phyloP scores from a whole-genome alignment of 2,329 filamentous ascomycete species.

The Fusarium nurragi region DNA sequence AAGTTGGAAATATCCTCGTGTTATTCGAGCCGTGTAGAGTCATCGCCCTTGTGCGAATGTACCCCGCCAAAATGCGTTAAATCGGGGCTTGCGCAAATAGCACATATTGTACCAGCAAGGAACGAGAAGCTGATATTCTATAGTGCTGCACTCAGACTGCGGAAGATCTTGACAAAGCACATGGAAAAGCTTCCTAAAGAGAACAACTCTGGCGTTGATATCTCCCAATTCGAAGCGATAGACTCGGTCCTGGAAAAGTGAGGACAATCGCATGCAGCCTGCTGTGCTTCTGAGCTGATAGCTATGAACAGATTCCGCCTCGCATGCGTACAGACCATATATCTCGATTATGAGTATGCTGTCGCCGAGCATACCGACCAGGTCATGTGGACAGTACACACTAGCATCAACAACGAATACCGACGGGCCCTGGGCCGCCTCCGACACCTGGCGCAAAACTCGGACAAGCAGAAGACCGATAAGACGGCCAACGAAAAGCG shows the following conservation, averaged over 20 bases:
- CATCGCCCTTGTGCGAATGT: constrained; percentile 1
- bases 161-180: constrained; percentile 55
- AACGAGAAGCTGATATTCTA: constrained; percentile 31
- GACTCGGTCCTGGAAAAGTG: constrained; percentile 57
- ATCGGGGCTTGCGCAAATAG: constrained; percentile 18
- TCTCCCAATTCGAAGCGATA: constrained; percentile 56
- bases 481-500: constrained; percentile 39
- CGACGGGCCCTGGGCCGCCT: constrained; percentile 72
- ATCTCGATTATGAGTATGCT: constrained; percentile 75
- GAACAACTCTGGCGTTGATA: constrained; percentile 49
- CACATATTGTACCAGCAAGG: constrained; percentile 26
- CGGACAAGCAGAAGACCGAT: constrained; percentile 59
- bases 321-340: constrained; percentile 76
- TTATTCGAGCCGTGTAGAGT: not conserved
- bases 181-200: constrained; percentile 55
- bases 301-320: constrained; percentile 68
- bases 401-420: constrained; percentile 80
- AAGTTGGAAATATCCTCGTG: constrained; percentile 39
- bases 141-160: constrained; percentile 56
- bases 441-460: constrained; percentile 60
- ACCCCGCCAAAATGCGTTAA: constrained; percentile 11
- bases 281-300: constrained; percentile 23
- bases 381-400: constrained; percentile 82
- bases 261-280: constrained; percentile 33
- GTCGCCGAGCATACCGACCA: constrained; percentile 71